Base-by-base conservation (phyloP, 2,329 filamentous ascomycete genomes). In the Trichoderma cornu-damae region DNA sequence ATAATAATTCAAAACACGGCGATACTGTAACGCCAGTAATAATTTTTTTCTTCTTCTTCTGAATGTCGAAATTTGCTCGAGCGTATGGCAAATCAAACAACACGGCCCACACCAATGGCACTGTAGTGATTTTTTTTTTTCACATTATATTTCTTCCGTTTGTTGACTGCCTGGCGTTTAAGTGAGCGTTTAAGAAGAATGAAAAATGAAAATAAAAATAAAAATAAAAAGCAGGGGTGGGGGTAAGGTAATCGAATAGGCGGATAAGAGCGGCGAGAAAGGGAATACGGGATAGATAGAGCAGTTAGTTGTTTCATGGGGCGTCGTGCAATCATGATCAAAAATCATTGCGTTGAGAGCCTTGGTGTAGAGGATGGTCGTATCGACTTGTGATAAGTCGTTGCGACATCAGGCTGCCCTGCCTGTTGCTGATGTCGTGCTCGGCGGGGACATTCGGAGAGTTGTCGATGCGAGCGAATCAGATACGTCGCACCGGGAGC, bases 311-410 rank as follows among this genome's bases (percentile, higher is more conserved):
- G n/a, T 34, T 35, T 58, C 56, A 48, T 58, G 49, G 26, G 34
- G 53, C 43, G 42, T 59, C 57, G 51, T 59, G 42, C 37, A 55
- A 47, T 54, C 32, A 47, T 59, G 28, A 30, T 56, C n/a, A 30
- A 32, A 22, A 44, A 34, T 51, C 26, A 18, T 55, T 47, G 42
- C 30, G 40, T 42, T 48, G 16, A 43, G 42, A 18, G 20, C n/a
- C n/a, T n/a, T n/a, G 18, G 20, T 6, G 49, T 16, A 44, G 37
- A 22, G 46, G 37, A 16, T 24, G 28, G 26, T 24, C 11, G 38
- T 30, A 11, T 44, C 48, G n/a, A n/a, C 55, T 26, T 26, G 48
- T 40, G 26, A 28, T n/a, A n/a, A n/a, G n/a, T 18, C 22, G 30
- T 48, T 43, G 32, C 42, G 32, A 47, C 38, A 47, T 55, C 51